phyloP scores from a whole-genome alignment of 768 basidiomycete species.

The Coprinellus micaceus region DNA sequence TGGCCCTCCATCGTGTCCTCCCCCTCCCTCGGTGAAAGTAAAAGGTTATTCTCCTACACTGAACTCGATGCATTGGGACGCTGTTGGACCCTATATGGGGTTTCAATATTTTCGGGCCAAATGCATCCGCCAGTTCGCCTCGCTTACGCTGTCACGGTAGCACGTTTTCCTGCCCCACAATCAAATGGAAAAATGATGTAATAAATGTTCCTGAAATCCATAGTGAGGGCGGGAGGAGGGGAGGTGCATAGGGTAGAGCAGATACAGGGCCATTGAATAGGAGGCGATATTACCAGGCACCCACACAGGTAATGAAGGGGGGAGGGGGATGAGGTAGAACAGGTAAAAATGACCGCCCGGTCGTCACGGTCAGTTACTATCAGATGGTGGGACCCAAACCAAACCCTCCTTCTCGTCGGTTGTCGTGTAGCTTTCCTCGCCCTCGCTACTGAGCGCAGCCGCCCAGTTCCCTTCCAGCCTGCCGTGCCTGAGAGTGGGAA shows the following conservation, averaged over 20 bases:
- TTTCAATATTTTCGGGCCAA: background rate
- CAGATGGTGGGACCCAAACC: constrained; percentile 11
- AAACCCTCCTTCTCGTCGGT: constrained; percentile 27
- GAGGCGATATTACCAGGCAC: too few relatives aligned
- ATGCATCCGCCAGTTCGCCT: background rate
- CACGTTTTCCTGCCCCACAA: background rate
- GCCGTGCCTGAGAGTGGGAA: constrained; percentile 47
- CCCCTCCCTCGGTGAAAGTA: background rate
- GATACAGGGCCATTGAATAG: too few relatives aligned
- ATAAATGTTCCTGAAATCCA: background rate
- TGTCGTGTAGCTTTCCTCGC: constrained; percentile 38
- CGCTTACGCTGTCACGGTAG: background rate
- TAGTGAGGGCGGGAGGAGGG: background rate
- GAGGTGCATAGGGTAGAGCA: too few relatives aligned
- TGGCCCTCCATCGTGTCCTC: background rate
- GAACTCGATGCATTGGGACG: background rate
- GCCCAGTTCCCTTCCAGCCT: constrained; percentile 65
- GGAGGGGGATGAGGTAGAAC: background rate
- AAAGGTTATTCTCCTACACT: background rate
- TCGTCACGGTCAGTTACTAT: constrained; percentile 2
- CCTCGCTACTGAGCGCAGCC: constrained; percentile 54
- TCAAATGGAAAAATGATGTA: background rate
- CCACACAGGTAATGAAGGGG: too few relatives aligned
- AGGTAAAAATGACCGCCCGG: background rate
- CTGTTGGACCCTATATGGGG: background rate